Conservation (phyloP, 1,284 basidiomycete species). For the Rhodotorula sp. region DNA sequence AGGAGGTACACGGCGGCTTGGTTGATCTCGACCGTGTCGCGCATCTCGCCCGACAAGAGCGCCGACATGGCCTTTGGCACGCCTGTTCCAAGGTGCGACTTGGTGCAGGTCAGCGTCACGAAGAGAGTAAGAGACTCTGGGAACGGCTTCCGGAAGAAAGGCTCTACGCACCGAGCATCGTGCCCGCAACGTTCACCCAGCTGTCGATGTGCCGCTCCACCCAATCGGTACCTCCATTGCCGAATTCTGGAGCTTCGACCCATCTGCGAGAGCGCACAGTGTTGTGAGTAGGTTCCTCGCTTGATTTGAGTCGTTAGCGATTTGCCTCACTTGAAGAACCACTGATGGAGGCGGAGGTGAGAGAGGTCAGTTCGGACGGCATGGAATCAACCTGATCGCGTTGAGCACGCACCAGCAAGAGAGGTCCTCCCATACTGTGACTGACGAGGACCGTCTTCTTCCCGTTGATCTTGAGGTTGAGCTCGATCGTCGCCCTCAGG, state of each 20-base stretch:
- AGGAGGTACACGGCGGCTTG: constrained; percentile 57
- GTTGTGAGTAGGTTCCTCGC: background rate
- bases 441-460: constrained; percentile 84
- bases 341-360: background rate
- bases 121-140: background rate
- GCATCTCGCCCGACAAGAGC: constrained; percentile 91
- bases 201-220: constrained; percentile 67
- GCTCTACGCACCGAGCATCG: constrained; percentile 59
- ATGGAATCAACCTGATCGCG: background rate
- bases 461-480: constrained; percentile 67
- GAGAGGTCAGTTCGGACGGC: background rate
- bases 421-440: constrained; percentile 57
- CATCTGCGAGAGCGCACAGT: constrained; percentile 53
- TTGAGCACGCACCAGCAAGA: constrained; percentile 28
- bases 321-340: constrained; percentile 55
- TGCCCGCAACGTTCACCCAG: constrained; percentile 74
- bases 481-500: constrained; percentile 80
- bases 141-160: constrained; percentile 9
- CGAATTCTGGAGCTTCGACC: constrained; percentile 80
- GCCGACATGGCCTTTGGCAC: constrained; percentile 90
- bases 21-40: constrained; percentile 54
- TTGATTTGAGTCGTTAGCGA: background rate
- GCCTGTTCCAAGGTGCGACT: constrained; percentile 40
- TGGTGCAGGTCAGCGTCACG: background rate
- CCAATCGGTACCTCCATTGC: constrained; percentile 84